Evolutionary conservation across 2,329 filamentous ascomycete species (phyloP).

Genomic region (Xylariaceae sp.): DNA sequence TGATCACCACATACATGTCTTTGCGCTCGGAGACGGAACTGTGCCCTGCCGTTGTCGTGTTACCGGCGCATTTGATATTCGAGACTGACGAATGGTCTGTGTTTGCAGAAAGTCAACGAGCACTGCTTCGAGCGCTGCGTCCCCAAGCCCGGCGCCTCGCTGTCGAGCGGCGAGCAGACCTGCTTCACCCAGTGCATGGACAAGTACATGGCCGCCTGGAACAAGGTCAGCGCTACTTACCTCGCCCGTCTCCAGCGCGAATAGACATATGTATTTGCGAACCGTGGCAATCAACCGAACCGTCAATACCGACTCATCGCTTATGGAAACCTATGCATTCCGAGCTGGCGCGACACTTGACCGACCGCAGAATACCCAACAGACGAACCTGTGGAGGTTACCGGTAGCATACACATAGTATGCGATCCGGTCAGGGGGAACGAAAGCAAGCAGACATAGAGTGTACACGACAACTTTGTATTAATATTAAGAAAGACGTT

Average conservation of each 20-base stretch:
- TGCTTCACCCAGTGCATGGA: slow-evolving; percentile 77
- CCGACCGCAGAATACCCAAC: neutral
- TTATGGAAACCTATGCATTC: neutral
- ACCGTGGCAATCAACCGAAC: neutral
- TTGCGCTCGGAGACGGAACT: neutral
- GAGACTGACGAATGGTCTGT: slow-evolving; percentile 3
- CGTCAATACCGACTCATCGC: neutral
- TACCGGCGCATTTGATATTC: neutral
- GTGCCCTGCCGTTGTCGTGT: too few species aligned
- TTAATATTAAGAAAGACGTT: slow-evolving; percentile 7
- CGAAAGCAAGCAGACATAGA: slow-evolving; percentile 15
- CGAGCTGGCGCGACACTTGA: neutral
- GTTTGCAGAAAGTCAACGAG: slow-evolving; percentile 66
- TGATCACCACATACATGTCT: neutral
- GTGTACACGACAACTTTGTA: slow-evolving; percentile 25
- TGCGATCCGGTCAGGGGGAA: neutral
- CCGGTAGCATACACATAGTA: neutral
- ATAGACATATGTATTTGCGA: slow-evolving; percentile 1
- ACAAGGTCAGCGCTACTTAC: slow-evolving; percentile 64
- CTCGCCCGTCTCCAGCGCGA: slow-evolving; percentile 59
- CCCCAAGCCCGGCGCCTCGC: slow-evolving; percentile 59
- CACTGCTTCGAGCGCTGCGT: slow-evolving; percentile 77
- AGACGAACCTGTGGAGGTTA: neutral
- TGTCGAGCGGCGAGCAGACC: slow-evolving; percentile 62
- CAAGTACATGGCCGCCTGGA: slow-evolving; percentile 80